Conservation (phyloP, 345 rosid species). For the Geranium brycei region DNA sequence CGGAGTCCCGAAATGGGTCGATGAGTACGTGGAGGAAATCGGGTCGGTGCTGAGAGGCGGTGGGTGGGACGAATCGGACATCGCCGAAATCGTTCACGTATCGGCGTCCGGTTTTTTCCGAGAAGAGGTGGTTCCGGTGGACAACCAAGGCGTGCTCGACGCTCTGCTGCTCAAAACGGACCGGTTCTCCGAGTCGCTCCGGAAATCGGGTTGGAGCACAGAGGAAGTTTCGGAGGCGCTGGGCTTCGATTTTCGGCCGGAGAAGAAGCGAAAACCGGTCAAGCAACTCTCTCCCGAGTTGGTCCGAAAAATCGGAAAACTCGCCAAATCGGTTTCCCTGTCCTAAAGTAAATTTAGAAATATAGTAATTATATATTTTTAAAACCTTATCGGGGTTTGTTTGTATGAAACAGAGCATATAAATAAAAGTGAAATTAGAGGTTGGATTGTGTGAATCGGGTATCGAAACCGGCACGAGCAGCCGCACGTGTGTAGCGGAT, state of each 20-base stretch:
- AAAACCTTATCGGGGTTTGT: conserved; percentile 11
- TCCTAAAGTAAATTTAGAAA: conserved; percentile 7
- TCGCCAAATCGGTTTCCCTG: conserved; percentile 75
- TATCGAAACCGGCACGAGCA: no score
- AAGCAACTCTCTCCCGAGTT: conserved; percentile 62
- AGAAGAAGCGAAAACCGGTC: conserved; percentile 60
- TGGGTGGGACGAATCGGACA: conserved; percentile 83
- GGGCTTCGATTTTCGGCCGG: conserved; percentile 72
- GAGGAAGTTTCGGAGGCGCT: conserved; percentile 87
- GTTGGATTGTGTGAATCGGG: no score
- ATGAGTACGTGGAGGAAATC: conserved; percentile 51
- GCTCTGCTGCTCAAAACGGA: conserved; percentile 75
- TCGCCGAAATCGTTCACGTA: conserved; percentile 58
- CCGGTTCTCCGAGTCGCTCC: conserved; percentile 77
- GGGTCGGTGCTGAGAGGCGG: conserved; percentile 74
- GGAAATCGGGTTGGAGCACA: conserved; percentile 94
- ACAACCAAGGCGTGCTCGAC: conserved; percentile 67
- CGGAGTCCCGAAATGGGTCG: conserved; percentile 71
- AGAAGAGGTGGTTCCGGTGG: conserved; percentile 64
- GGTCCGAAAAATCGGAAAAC: conserved; percentile 58
- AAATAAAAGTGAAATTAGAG: no score
- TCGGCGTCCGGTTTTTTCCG: conserved; percentile 81
- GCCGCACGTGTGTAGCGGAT: no score
- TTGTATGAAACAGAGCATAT: background rate
- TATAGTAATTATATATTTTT: background rate